Evolutionary conservation across 139 green algal species (phyloP).

Genomic region (Deuterostichococcus epilithicus): DNA sequence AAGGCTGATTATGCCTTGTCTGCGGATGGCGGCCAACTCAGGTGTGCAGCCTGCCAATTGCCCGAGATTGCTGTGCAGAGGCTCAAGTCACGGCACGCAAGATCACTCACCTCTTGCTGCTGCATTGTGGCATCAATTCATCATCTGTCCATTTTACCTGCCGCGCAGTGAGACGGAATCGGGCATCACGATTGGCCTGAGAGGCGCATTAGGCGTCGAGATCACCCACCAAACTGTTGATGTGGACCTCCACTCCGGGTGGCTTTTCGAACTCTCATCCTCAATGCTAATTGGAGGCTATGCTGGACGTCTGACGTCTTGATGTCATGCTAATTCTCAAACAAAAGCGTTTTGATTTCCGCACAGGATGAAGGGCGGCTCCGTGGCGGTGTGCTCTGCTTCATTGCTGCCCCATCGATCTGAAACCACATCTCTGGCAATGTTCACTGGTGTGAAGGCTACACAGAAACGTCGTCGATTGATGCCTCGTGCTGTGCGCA

Average conservation of each 20-base stretch:
- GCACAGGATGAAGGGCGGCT: neutral
- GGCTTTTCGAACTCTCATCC: too few species aligned
- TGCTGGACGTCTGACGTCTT: neutral
- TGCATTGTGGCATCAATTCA: too few species aligned
- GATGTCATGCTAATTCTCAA: neutral
- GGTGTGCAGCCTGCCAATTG: neutral
- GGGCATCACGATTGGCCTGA: constrained; percentile 33
- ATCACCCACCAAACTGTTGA: constrained; percentile 44
- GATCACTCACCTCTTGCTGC: too few species aligned
- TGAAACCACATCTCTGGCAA: too few species aligned
- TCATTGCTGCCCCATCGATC: too few species aligned
- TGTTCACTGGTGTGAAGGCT: too few species aligned
- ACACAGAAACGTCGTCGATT: too few species aligned
- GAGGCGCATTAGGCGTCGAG: constrained; percentile 45
- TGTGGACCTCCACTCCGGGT: constrained; percentile 54
- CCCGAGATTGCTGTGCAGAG: neutral
- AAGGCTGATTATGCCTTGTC: constrained; percentile 45
- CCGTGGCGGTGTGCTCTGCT: neutral
- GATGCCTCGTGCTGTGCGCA: constrained; percentile 31
- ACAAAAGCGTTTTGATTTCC: too few species aligned
- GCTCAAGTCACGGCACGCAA: too few species aligned
- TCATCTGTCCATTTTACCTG: too few species aligned
- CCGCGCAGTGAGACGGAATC: neutral
- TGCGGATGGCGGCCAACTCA: constrained; percentile 58
- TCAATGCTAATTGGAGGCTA: neutral